Percentiles rank a stretch among this genome's conserved stretches.
Evolutionary conservation across 371 early-diverging fungal genomes (phyloP).

Genomic region (Mortierella sp.): DNA sequence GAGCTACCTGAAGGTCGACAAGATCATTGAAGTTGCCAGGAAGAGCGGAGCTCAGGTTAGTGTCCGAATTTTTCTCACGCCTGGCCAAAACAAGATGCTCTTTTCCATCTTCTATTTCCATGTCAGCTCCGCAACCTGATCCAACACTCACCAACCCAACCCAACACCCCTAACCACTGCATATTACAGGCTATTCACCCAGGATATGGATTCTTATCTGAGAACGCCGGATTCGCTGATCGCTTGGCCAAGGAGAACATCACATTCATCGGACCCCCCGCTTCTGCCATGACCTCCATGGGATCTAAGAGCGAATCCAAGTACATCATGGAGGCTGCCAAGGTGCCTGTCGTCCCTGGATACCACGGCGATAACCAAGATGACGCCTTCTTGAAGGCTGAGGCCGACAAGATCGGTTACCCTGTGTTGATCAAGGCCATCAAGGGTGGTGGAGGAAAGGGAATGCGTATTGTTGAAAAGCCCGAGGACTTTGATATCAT

Average conservation of each 20-base stretch:
- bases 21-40: slow-evolving; percentile 68
- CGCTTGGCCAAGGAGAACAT: slow-evolving; percentile 72
- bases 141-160: no score
- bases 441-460: slow-evolving; percentile 99
- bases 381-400: slow-evolving; percentile 84
- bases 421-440: slow-evolving; percentile 99
- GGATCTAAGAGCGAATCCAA: slow-evolving; percentile 99
- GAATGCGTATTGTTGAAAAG: slow-evolving; percentile 93
- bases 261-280: slow-evolving; percentile 98
- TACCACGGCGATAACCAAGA: slow-evolving; percentile 84
- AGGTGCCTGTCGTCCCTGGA: slow-evolving; percentile 92
- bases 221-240: slow-evolving; percentile 81
- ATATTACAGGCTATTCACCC: background rate
- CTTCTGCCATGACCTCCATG: slow-evolving; percentile 97
- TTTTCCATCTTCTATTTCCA: slow-evolving; percentile 60
- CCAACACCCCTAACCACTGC: no score
- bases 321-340: slow-evolving; percentile 95
- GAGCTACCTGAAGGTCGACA: slow-evolving; percentile 75
- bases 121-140: no score
- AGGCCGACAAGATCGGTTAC: slow-evolving; percentile 91
- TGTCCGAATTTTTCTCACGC: no score
- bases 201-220: slow-evolving; percentile 91
- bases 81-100: no score
- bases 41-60: slow-evolving; percentile 77
- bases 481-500: slow-evolving; percentile 76